Conservation (phyloP, 208 protist species). For the Wallacemonas collosoma region DNA sequence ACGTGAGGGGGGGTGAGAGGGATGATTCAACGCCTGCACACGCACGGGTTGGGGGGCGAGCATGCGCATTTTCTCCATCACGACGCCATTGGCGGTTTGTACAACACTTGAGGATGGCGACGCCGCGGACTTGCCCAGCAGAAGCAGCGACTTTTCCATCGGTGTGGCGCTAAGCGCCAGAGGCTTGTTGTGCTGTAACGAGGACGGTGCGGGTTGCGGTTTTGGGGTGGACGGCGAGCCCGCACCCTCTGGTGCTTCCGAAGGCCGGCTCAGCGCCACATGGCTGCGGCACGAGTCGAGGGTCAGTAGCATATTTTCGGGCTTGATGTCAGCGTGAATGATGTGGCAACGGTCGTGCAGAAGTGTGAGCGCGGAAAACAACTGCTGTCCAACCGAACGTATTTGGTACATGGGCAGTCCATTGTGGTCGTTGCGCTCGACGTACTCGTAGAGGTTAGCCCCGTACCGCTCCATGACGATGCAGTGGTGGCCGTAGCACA, state of each 20-base stretch:
- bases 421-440: conserved; percentile 69
- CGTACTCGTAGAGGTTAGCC: conserved; percentile 92
- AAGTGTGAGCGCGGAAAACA: conserved; percentile 92
- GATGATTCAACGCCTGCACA: conserved; percentile 34
- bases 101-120: conserved; percentile 4
- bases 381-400: conserved; percentile 83
- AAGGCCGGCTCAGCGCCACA: neutral
- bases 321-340: conserved; percentile 97
- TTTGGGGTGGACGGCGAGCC: too few relatives aligned
- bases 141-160: conserved; percentile 12
- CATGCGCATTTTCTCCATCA: conserved; percentile 24
- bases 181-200: neutral
- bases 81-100: neutral
- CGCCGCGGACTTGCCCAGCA: conserved; percentile 8
- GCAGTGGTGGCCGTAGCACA: conserved; percentile 87
- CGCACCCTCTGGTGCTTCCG: neutral
- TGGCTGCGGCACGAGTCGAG: conserved; percentile 50
- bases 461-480: conserved; percentile 92
- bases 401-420: conserved; percentile 88
- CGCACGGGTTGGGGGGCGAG: conserved; percentile 34
- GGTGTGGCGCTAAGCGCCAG: neutral
- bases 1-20: conserved; percentile 20
- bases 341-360: conserved; percentile 90
- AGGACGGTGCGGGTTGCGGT: too few relatives aligned
- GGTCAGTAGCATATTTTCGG: conserved; percentile 93